Base-by-base conservation (phyloP, 768 basidiomycete species). In the Hirschioporus abietinus region DNA sequence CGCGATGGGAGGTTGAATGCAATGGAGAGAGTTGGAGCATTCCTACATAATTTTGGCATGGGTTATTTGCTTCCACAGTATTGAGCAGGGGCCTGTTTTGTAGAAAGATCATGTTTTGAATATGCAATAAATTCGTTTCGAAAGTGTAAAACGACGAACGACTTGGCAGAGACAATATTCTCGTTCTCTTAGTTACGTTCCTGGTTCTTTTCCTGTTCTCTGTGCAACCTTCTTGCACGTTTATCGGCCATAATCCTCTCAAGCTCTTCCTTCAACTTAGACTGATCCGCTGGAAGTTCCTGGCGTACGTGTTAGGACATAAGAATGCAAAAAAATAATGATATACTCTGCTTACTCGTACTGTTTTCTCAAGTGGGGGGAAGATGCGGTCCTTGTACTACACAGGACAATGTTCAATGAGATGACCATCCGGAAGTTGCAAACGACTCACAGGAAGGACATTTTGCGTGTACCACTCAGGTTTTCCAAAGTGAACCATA, bases 401-500 rank as follows among this genome's bases (percentile, higher is more conserved):
- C 12, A 15, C 23, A 6, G 9, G 35, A 27, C n/a, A 25, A 58
- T 64, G 1, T 42, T 20, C 65, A 34, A 23, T 65, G 36, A 27
- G 12, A 62, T 61, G n/a, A n/a, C 5, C 30, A 12, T 64, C 36
- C 35, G 20, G 10, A 25, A 35, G 34, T 23, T 4, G 26, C 62
- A 42, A n/a, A 30, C 70, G 42, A 69, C 87, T 66, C 74, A 93
- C 90, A 8, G 93, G 92, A 36, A 91, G 78, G 66, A 96, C 92
- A 70, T 92, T 82, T 62, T 81, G 79, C 65, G 84, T 82, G 73
- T 95, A 95, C 93, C 93, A 95, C 58, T 89, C 86, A 6, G 92
- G 92, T 75, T 95, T 91, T 59, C 93, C 93, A 73, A 92, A 95
- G 76, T 94, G 90, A 63, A 93, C 78, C 72, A 95, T 84, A 25